Evolutionary conservation across 305 asterid species (phyloP), one percentile per base, ranked within the genome.

Genomic region (Plantago lanceolata): DNA sequence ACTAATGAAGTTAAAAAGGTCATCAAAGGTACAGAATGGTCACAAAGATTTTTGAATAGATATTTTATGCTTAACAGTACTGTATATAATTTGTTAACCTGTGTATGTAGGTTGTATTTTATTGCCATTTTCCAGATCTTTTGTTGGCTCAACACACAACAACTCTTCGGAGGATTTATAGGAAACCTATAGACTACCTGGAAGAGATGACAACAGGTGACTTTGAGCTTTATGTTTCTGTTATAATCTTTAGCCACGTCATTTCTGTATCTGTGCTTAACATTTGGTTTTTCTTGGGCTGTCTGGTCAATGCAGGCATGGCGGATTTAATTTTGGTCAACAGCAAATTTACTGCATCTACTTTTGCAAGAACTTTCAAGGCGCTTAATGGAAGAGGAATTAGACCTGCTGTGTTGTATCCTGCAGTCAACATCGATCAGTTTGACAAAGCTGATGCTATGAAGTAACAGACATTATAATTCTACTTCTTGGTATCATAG

Each of bases 101-200:
- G 28, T 63, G 28, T 56, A 55, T 59, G 68, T 75, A 93, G 97
- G 94, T 89, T 68, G 86, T 92, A 52, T 89, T 89, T 72, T 92
- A 93, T 68, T 93, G 99, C 79, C 99, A 92, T 81, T 93, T 93
- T 73, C 99, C 99, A 3, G 97, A 93, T 80, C 78, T 93, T 58
- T 75, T 93, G 49, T 78, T 93, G 26, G 96, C 97, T 59, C 89
- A 87, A 73, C 99, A 84, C 76, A 85, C 89, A 9, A 87, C 97
- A 64, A 43, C 68, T 28, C 85, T 89, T 64, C 71, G 90, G 80
- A 87, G 84, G 78, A 77, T 92, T 18, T 90, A 93, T 67, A 94
- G 96, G 66, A 77, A 66, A 58, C 99, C 97, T 44, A 84, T 90
- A 50, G 96, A 93, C 72, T 78, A 63, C 68, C 8, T 93, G 60